These are phyloP conservation scores for Cryphonectria japonica DNA, from an alignment of 2,329 filamentous ascomycete species.

Conservation along the genomic window DNA sequence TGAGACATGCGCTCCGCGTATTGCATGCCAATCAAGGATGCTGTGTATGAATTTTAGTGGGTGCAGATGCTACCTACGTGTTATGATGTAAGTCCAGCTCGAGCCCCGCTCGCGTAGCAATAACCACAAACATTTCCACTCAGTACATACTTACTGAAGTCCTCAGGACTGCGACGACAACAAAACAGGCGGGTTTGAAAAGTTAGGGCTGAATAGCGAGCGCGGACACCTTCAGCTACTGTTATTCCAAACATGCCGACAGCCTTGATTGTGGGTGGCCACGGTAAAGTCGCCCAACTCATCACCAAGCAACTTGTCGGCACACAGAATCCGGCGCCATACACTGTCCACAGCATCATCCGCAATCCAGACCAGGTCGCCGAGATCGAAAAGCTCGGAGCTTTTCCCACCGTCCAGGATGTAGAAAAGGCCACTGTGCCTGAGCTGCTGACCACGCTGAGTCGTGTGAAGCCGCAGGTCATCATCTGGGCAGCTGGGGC, in stretches of 20 bases:
- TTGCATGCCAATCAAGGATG: not conserved
- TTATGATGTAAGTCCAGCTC: not conserved
- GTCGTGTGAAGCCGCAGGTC: conserved; percentile 37
- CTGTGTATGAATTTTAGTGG: not conserved
- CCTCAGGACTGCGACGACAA: not conserved
- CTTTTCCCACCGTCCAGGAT: conserved; percentile 47
- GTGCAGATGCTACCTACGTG: not conserved
- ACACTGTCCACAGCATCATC: conserved; percentile 36
- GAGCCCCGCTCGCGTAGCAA: not conserved
- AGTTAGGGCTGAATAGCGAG: conserved; percentile 15
- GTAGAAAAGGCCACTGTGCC: conserved; percentile 44
- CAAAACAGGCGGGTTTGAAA: not conserved
- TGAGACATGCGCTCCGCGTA: too few relatives aligned
- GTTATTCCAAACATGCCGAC: conserved; percentile 21
- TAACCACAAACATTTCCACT: not conserved
- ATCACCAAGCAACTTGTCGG: conserved; percentile 25
- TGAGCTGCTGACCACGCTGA: conserved; percentile 43
- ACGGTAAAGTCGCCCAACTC: conserved; percentile 25
- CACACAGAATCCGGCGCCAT: conserved; percentile 12
- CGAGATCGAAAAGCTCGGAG: conserved; percentile 45
- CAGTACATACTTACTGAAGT: not conserved
- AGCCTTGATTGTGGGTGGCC: conserved; percentile 25
- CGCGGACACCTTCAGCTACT: not conserved
- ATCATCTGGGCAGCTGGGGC: conserved; percentile 42
- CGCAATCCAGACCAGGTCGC: conserved; percentile 39